Base-by-base conservation (phyloP, 768 basidiomycete species). In the Podaxis carcinomalis region DNA sequence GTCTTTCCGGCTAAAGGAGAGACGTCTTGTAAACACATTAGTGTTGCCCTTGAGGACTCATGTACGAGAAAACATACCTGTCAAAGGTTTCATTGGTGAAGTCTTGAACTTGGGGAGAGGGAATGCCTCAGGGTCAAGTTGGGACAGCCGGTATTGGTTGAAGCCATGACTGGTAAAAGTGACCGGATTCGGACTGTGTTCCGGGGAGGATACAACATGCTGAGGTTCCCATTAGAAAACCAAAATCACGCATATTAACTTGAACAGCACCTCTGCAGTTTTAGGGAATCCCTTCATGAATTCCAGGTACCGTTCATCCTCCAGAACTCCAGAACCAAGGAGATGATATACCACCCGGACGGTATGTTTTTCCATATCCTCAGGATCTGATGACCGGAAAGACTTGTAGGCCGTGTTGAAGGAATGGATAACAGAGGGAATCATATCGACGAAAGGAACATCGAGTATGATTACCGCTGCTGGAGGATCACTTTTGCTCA, bases 141-240 rank as follows among this genome's bases (percentile, higher is more conserved):
- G 77, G 65, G 84, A 84, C 14, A 98, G 77, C 53, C 86, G 82
- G 19, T 92, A 79, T 62, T 92, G 89, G 63, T 84, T 85, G 64
- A 84, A 83, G 6, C 88, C 88, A 2, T 87, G 83, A 35, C 86
- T 87, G 2, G 86, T 88, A 68, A 92, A 95, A 10, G 87, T 86
- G 19, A 93, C 77, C 1, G 82, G 83, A 68, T 95, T 83, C 1
- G 84, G 71, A 42, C 76, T 75, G 61, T 88, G 76, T 62, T 83
- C 80, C 28, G 82, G 78, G 5, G 91, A 87, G 5, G 92, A 81
- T 21, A 97, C 75, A 3, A 92, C 64, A 65, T 97, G 93, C 92
- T 96, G 67, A 4, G 44, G 53, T 32, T 56, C 58, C 56, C 4
- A 56, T 62, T 40, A 62, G 35, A 39, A 51, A 44, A 56, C 28